Evolutionary conservation across 345 rosid species (phyloP).

Genomic region (Rhizophora mangle): DNA sequence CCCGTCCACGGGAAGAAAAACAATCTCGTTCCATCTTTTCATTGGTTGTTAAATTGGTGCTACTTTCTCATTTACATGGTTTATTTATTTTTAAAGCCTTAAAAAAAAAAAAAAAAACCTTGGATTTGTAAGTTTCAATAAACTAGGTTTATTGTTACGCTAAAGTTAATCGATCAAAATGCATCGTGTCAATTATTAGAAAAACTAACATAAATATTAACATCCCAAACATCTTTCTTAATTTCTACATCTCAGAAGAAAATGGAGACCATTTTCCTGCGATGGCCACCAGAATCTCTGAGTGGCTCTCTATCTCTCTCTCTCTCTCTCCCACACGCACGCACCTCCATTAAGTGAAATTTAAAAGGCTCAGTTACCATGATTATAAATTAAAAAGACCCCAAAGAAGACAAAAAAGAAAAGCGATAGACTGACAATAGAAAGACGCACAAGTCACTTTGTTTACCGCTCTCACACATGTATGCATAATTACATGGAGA

Average conservation of each 20-base stretch:
- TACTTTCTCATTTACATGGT: no score
- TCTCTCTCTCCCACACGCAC: not conserved
- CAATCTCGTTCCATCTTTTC: not conserved
- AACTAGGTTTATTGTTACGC: no score
- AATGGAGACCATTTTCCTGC: slow-evolving; percentile 16
- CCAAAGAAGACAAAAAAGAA: no score
- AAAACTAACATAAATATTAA: no score
- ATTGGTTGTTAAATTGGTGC: not conserved
- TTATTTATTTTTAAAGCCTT: no score
- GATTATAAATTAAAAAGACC: slow-evolving; percentile 2
- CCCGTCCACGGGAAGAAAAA: not conserved
- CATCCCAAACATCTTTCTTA: not conserved
- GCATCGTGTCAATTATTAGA: no score
- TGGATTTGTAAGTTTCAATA: no score
- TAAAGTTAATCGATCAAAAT: no score
- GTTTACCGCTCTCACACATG: slow-evolving; percentile 1
- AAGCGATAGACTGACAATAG: not conserved
- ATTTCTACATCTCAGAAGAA: not conserved
- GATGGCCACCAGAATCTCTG: slow-evolving; percentile 20
- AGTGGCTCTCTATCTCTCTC: not conserved
- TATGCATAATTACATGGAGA: slow-evolving; percentile 4
- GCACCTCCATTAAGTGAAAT: slow-evolving; percentile 5
- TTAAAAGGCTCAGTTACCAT: slow-evolving; percentile 7
- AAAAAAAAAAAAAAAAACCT: no score
- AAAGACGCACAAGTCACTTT: no score